A percentile compares a stretch with the other conserved stretches of the same genome.
Conservation (phyloP, 1,284 basidiomycete genomes). For the Cryptococcus amylolentus region DNA sequence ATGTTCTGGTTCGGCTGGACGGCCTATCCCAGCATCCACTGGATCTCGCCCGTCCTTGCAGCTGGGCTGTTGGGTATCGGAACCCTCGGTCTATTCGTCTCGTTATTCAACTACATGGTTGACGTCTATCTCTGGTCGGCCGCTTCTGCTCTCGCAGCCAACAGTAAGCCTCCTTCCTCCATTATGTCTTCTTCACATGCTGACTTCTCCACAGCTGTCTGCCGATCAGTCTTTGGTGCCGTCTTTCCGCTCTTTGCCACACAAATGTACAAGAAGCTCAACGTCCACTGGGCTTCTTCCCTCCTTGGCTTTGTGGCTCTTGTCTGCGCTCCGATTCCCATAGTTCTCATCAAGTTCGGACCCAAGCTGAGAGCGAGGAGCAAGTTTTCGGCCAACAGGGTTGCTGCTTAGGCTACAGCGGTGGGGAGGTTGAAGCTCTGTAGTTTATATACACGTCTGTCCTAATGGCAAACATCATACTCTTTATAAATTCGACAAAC, state of each 20-base stretch:
- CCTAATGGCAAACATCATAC: too few species aligned
- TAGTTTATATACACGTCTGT: too few species aligned
- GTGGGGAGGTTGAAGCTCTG: too few species aligned
- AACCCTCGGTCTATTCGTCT: slow-evolving; percentile 59
- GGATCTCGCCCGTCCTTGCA: slow-evolving; percentile 51
- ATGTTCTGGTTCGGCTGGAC: slow-evolving; percentile 54
- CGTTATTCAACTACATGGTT: slow-evolving; percentile 53
- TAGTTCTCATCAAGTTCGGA: slow-evolving; percentile 52
- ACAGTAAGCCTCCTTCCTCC: slow-evolving; percentile 29
- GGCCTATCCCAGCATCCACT: slow-evolving; percentile 47
- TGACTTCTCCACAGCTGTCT: slow-evolving; percentile 37
- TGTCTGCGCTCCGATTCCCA: slow-evolving; percentile 47
- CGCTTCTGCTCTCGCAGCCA: slow-evolving; percentile 53
- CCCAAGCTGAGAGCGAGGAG: slow-evolving; percentile 49
- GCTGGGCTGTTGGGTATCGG: slow-evolving; percentile 49
- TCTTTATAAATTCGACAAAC: too few species aligned
- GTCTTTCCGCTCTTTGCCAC: slow-evolving; percentile 52
- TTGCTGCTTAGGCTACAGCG: too few species aligned
- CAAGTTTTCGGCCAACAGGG: slow-evolving; percentile 45
- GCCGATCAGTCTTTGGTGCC: slow-evolving; percentile 53
- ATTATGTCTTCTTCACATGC: background rate
- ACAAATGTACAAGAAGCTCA: slow-evolving; percentile 54
- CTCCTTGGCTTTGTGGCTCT: slow-evolving; percentile 47
- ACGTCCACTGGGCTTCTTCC: slow-evolving; percentile 44
- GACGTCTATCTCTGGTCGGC: slow-evolving; percentile 55